phyloP scores from a whole-genome alignment of 495 filamentous ascomycete species.

The Penicillium cosmopolitanum region DNA sequence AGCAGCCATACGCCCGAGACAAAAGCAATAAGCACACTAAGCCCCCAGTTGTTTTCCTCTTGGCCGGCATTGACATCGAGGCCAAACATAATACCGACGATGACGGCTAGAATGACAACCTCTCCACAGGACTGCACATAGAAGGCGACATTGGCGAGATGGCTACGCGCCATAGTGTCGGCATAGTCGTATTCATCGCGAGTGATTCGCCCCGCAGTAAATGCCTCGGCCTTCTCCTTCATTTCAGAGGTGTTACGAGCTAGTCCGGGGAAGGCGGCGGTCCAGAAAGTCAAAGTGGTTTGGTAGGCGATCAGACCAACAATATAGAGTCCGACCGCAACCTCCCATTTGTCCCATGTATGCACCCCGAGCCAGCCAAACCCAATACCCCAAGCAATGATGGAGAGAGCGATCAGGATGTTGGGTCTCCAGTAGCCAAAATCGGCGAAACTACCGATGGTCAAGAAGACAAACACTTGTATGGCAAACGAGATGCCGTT shows the following conservation, averaged over 20 bases:
- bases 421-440: conserved; percentile 66
- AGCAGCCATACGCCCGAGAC: conserved; percentile 65
- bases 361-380: conserved; percentile 69
- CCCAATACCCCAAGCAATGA: conserved; percentile 62
- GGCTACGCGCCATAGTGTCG: conserved; percentile 64
- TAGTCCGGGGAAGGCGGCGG: conserved; percentile 64
- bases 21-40: conserved; percentile 67
- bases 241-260: conserved; percentile 60
- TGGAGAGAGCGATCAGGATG: conserved; percentile 61
- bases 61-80: conserved; percentile 59
- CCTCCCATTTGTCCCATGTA: conserved; percentile 55
- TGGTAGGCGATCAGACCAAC: conserved; percentile 68
- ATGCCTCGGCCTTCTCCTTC: conserved; percentile 56
- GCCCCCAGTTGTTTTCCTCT: conserved; percentile 66
- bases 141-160: conserved; percentile 63
- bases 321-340: conserved; percentile 62
- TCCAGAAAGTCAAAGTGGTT: conserved; percentile 69
- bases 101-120: conserved; percentile 62
- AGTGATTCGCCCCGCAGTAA: conserved; percentile 53
- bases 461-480: conserved; percentile 61
- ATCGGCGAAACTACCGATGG: conserved; percentile 60
- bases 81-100: conserved; percentile 66
- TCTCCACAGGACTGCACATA: conserved; percentile 64
- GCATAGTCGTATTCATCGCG: conserved; percentile 63
- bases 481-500: conserved; percentile 69